Base-by-base conservation (phyloP, 139 green algal genomes). In the Chlorella sp. region DNA sequence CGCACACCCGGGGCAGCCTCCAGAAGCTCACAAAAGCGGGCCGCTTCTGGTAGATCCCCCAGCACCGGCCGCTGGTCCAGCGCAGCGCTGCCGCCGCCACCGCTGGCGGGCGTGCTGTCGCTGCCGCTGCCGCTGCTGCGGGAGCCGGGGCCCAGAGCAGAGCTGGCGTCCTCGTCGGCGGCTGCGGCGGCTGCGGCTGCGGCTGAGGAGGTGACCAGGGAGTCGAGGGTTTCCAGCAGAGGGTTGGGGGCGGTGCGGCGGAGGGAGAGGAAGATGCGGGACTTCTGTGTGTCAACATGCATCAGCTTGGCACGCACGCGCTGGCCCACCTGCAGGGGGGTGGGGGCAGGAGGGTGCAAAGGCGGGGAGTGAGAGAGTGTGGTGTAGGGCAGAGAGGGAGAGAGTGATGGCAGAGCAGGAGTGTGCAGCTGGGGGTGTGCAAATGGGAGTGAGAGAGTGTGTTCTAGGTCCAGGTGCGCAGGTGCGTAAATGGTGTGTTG, bases 191-290 rank as follows among this genome's bases (percentile, higher is more conserved):
- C 60, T 36, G 34, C 61, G 7, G 48, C 40, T 3, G 39, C 68
- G 14, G 32, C 66, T 9, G 90, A 36, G 39, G 64, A 57, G 53
- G 66, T 34, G n/a, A 93, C 66, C 30, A 93, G 83, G 4, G 73
- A 83, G 66, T 93, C 91, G 0, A 93, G 77, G 0, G 89, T 93
- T 19, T 93, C 78, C 66, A 91, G 82, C 22, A 93, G 78, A 7
- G 89, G 89, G 64, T 92, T 88, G 42, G 84, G 30, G 21, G 37
- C 88, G 48, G 85, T 76, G 39, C 57, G 83, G 19, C 85, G 66
- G 32, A 93, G 34, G 39, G 83, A 91, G 0, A 93, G 86, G 73
- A 91, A 93, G 5, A 93, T 79, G 24, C 90, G 57, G 3, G 80
- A 85, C n/a, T 91, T 88, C 19, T 30, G 15, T 12, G 81, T 24